phyloP scores from a whole-genome alignment of 2,329 filamentous ascomycete species.

The Cyphellophora attinorum region DNA sequence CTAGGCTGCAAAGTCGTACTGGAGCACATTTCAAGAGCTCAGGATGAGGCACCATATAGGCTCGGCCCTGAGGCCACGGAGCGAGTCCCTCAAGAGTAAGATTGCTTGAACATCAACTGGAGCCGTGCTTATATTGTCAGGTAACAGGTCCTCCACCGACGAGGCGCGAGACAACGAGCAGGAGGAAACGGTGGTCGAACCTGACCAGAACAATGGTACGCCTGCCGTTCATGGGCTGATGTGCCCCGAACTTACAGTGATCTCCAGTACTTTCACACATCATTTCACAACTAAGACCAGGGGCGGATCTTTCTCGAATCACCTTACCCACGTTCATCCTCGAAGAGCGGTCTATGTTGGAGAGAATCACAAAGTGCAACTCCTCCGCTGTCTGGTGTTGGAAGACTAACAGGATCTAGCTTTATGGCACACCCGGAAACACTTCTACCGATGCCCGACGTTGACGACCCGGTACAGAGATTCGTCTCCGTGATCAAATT shows the following conservation, averaged over 20 bases:
- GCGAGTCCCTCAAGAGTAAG: constrained; percentile 13
- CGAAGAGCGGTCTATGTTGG: constrained; percentile 94
- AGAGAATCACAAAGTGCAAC: constrained; percentile 97
- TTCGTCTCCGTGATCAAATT: constrained; percentile 97
- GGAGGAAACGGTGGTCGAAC: constrained; percentile 68
- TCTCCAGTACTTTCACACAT: constrained; percentile 87
- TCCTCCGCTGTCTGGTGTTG: too few species aligned
- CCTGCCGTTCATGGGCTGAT: too few species aligned
- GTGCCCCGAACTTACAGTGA: too few species aligned
- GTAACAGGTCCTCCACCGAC: constrained; percentile 48
- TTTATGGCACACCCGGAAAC: constrained; percentile 99
- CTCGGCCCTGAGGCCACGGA: constrained; percentile 15
- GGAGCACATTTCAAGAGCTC: constrained; percentile 2
- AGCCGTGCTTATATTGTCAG: too few species aligned
- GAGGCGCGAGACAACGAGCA: constrained; percentile 33
- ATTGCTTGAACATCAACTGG: constrained; percentile 1
- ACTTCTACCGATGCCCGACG: constrained; percentile 73
- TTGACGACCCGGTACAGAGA: constrained; percentile 79
- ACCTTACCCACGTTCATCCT: constrained; percentile 96
- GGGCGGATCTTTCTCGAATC: constrained; percentile 88
- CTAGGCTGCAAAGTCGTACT: too few species aligned
- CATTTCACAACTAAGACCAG: constrained; percentile 91
- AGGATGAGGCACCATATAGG: constrained; percentile 18
- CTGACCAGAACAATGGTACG: constrained; percentile 89
- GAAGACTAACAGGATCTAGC: constrained; percentile 40